Evolutionary conservation across 495 filamentous ascomycete genomes (phyloP), one percentile per base, ranked within the genome.

Genomic region (Geoglossum glabrum): DNA sequence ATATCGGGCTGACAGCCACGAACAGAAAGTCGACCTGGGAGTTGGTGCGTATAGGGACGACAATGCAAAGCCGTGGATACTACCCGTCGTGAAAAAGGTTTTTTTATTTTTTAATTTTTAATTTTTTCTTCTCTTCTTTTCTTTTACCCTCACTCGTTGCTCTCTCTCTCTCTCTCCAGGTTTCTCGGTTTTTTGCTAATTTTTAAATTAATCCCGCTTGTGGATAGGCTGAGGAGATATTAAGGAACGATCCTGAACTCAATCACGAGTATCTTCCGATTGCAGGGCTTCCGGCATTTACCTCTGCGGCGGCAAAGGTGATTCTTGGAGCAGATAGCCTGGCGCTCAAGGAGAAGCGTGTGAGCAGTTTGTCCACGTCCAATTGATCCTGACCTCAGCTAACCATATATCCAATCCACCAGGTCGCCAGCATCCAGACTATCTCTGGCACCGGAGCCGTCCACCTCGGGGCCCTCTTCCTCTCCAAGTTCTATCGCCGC

Each of bases 231-330:
- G 90, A 97, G 66, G 83, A 87, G 51, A 79, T 85, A 60, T 74
- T 97, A 47, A 84, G 82, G 64, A 84, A 82, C 64, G 90, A 96
- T 67, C 90, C 93, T 60, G 76, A 82, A 54, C 72, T 94, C 55
- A 95, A 99, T 74, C 89, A 97, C 75, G 92, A 99, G 79, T 99
- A 97, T 69, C 86, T 95, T 59, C 90, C 93, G 52, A 99, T 99
- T 67, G 84, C 89, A 57, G 92, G 92, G 60, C 76, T 97, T 49
- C 69, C 81, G 43, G 77, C 80, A 9, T 90, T 95, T 70, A 95
- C 87, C 52, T 76, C 78, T 59, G 90, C 90, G 60, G 87, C 92
- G 3, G 86, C 90, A 67, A 89, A 87, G 70, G 75, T 99, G 55
- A 84, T 96, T 45, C 79, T 97, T 8, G 89, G 90, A 30, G 71